Evolutionary conservation across 768 basidiomycete species (phyloP).

Genomic region (Suillus discolor): DNA sequence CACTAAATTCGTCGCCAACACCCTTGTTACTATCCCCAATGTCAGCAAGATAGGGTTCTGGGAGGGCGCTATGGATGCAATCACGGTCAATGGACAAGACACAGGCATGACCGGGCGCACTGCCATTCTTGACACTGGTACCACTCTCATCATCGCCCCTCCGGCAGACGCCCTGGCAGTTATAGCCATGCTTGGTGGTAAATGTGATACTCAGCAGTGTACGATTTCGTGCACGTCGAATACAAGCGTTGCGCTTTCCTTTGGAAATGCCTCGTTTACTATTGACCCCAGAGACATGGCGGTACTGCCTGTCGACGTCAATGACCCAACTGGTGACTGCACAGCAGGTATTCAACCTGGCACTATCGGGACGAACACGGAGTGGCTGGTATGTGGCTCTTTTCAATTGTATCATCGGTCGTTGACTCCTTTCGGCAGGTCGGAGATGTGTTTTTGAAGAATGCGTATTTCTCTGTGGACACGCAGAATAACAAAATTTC

Average conservation of each 20-base stretch:
- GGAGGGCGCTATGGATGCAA: conserved; percentile 66
- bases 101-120: conserved; percentile 60
- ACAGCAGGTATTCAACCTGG: conserved; percentile 70
- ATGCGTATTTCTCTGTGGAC: conserved; percentile 71
- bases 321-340: conserved; percentile 61
- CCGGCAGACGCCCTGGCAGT: conserved; percentile 54
- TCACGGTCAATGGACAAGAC: conserved; percentile 59
- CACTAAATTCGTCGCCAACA: conserved; percentile 63
- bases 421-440: conserved; percentile 31
- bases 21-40: conserved; percentile 62
- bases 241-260: conserved; percentile 53
- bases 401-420: not conserved
- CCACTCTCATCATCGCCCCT: conserved; percentile 46
- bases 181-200: conserved; percentile 61
- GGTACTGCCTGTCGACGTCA: conserved; percentile 53
- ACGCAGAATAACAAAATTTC: conserved; percentile 58
- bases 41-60: conserved; percentile 76
- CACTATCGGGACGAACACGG: conserved; percentile 53
- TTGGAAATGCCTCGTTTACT: conserved; percentile 58
- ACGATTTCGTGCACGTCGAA: conserved; percentile 67
- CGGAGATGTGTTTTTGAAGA: conserved; percentile 79
- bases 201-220: conserved; percentile 51
- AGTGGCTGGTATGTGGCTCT: conserved; percentile 64
- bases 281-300: conserved; percentile 71
- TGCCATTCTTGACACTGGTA: conserved; percentile 62